Evolutionary conservation across 208 protist species (phyloP).

Genomic region (Leishmania martiniquensis): DNA sequence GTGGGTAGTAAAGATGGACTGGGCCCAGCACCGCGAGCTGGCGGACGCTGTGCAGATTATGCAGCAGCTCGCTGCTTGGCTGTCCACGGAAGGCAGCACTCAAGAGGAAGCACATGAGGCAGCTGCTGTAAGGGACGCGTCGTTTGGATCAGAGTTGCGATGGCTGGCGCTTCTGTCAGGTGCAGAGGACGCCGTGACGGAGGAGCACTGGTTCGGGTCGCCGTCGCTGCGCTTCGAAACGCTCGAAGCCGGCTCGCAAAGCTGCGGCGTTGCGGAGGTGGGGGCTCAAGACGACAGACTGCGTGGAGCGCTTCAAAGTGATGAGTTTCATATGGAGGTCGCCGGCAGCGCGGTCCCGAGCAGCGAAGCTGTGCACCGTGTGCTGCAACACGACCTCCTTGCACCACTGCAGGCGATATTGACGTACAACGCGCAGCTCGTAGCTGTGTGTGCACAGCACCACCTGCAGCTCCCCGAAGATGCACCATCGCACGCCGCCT

Average conservation of each 20-base stretch:
- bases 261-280: neutral
- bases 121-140: neutral
- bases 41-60: slow-evolving; percentile 14
- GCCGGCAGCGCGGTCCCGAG: too few species aligned
- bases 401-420: slow-evolving; percentile 10
- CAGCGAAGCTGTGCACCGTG: neutral
- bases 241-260: neutral
- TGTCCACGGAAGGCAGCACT: neutral
- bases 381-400: slow-evolving; percentile 1
- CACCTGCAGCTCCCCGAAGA: slow-evolving; percentile 1
- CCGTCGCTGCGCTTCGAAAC: neutral
- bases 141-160: neutral
- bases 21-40: slow-evolving; percentile 47
- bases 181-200: neutral
- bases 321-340: neutral
- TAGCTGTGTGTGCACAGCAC: slow-evolving; percentile 1
- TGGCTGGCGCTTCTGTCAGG: neutral
- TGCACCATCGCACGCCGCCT: neutral
- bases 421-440: slow-evolving; percentile 1
- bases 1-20: slow-evolving; percentile 39
- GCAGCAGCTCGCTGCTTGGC: slow-evolving; percentile 8
- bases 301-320: neutral
- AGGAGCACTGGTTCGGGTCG: neutral
- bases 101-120: neutral
- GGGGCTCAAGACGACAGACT: neutral